Conservation (phyloP, 768 basidiomycete genomes). For the Macrolepiota dolichaula region DNA sequence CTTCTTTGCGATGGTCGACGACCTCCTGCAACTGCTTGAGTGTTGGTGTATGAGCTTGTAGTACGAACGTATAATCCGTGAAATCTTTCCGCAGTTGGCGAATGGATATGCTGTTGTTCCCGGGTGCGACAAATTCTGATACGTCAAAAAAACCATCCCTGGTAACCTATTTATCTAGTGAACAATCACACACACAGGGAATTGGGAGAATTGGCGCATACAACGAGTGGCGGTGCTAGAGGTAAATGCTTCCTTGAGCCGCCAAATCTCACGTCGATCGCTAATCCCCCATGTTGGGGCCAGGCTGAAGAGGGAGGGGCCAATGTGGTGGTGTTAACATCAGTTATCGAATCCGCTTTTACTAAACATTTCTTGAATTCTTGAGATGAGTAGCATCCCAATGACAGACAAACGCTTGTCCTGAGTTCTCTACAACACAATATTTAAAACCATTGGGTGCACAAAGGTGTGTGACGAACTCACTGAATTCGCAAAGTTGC, state of each 20-base stretch:
- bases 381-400: constrained; percentile 39
- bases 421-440: constrained; percentile 25
- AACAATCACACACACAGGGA: neutral
- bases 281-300: constrained; percentile 35
- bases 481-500: constrained; percentile 20
- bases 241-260: constrained; percentile 28
- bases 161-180: constrained; percentile 31
- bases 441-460: neutral
- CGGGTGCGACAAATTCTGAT: constrained; percentile 37
- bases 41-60: constrained; percentile 51
- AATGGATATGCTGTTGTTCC: constrained; percentile 42
- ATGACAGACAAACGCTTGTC: constrained; percentile 38
- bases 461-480: constrained; percentile 17
- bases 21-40: constrained; percentile 35
- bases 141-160: constrained; percentile 50
- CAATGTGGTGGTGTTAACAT: constrained; percentile 8
- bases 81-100: constrained; percentile 36
- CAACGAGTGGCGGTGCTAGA: constrained; percentile 39
- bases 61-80: constrained; percentile 40
- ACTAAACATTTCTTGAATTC: constrained; percentile 15
- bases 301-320: constrained; percentile 33
- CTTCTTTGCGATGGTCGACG: constrained; percentile 24
- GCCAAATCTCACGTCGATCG: constrained; percentile 30
- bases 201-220: constrained; percentile 16
- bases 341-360: constrained; percentile 17